Evolutionary conservation across 257 asterid species (phyloP), one percentile per base, ranked within the genome.

Genomic region (Eucommia ulmoides): DNA sequence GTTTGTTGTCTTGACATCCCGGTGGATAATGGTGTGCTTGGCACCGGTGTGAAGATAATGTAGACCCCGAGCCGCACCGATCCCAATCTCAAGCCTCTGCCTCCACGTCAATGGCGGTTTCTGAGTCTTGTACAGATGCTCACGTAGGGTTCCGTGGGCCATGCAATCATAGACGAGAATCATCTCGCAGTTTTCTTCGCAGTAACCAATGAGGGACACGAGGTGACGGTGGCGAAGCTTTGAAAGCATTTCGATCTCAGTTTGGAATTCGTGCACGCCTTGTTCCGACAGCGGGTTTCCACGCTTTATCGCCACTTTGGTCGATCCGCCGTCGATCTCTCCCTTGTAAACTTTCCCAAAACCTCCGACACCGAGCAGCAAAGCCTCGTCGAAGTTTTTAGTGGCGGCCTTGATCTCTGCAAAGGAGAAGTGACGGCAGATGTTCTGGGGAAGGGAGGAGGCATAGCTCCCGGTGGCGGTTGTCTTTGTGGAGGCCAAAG

Each of bases 21-120:
- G 92, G 64, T 85, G 96, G 65, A 85, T 85, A 33, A 85, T 85
- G 2, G 92, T 82, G 65, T 82, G 88, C 49, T 85, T 82, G 19
- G 96, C 92, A 11, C 96, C 95, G 0, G 95, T 84, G 64, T 84
- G 95, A 52, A 84, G 88, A 64, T 84, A 84, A 65, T 84, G 95
- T 68, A 84, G 58, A 45, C 95, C 95, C 9, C 95, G 87, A 46
- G 95, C 95, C 41, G 95, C 78, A 1, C 95, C 95, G 17, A 84
- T 84, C 75, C 93, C 75, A 19, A 82, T 79, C 74, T 84, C 95
- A 7, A 84, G 94, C 81, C 96, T 73, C 62, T 82, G 96, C 71
- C 74, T 82, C 96, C 96, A 86, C 0, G 88, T 88, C 68, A 86
- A 53, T 1, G 94, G 93, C 19, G 88, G 96, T 62, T 80, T 80